Conservation (phyloP, 2,329 filamentous ascomycete genomes). For the Aspergillus jensenii region DNA sequence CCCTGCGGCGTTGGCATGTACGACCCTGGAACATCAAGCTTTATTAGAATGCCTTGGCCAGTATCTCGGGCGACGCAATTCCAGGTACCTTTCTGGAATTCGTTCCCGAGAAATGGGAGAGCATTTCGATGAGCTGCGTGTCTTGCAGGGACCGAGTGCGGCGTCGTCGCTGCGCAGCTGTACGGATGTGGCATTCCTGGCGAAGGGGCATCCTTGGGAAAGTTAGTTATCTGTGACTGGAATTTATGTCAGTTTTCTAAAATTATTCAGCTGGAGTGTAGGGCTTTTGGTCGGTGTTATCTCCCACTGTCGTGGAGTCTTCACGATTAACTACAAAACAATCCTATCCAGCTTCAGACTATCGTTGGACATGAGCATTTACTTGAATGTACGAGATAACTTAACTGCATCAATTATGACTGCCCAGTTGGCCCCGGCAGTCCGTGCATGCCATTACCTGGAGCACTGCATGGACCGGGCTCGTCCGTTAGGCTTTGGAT, state of each 20-base stretch:
- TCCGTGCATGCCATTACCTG: too few species aligned
- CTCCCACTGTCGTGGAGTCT: too few species aligned
- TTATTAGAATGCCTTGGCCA: too few species aligned
- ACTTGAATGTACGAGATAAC: too few species aligned
- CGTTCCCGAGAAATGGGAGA: slow-evolving; percentile 62
- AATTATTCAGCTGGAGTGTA: slow-evolving; percentile 28
- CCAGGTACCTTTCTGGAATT: slow-evolving; percentile 54
- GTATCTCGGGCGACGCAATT: not conserved
- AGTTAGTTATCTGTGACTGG: not conserved
- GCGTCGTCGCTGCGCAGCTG: slow-evolving; percentile 9
- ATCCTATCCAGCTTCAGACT: too few species aligned
- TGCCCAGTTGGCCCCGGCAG: too few species aligned
- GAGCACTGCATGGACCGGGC: too few species aligned
- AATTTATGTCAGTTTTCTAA: not conserved
- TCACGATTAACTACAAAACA: too few species aligned
- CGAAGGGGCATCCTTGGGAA: not conserved
- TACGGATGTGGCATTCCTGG: not conserved
- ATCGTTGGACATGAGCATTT: too few species aligned
- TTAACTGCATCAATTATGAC: too few species aligned
- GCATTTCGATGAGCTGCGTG: slow-evolving; percentile 61
- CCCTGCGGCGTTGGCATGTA: slow-evolving; percentile 61
- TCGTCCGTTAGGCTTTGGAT: too few species aligned
- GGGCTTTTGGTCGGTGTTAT: slow-evolving; percentile 5
- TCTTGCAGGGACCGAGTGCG: slow-evolving; percentile 53
- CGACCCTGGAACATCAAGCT: slow-evolving; percentile 37